Base-by-base conservation (phyloP, 441 rosid species). In the Hura crepitans region DNA sequence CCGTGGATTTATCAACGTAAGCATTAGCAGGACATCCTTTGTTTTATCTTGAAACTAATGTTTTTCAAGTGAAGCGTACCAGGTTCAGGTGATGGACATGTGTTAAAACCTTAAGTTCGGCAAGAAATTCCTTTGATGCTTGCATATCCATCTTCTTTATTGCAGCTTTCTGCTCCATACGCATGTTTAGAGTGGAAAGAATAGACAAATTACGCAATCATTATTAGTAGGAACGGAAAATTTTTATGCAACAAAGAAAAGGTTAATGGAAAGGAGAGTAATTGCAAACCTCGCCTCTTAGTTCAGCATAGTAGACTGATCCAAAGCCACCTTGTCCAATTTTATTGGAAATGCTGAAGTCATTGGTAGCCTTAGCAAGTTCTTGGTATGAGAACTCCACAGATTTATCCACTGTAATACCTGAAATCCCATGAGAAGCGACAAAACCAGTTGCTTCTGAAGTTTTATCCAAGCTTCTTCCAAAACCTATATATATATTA, bases 131-230 rank as follows among this genome's bases (percentile, higher is more conserved):
- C 82, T 82, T 89, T 3, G 97, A 82, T 62, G 94, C 97, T 83
- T 89, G 88, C 99, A 92, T 90, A 69, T 92, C 97, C 98, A 95
- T 92, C 85, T 90, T 94, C 86, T 94, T 94, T 75, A 92, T 89
- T 50, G 99, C 97, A 80, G 97, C 97, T 90, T 81, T 91, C 99
- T 94, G 87, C 80, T 59, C 45, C 46, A 68, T 22, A 11, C 28
- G 62, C 17, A 42, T 27, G 55, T 17, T 42, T 39, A 30, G 47
- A 10, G 51, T 11, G 23, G 27, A 25, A 57, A 4, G 30, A 17
- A n/a, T n/a, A n/a, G n/a, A n/a, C n/a, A n/a, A n/a, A n/a, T n/a
- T n/a, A n/a, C n/a, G n/a, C n/a, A n/a, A n/a, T n/a, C n/a, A n/a
- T n/a, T n/a, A n/a, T n/a, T n/a, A n/a, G n/a, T n/a, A n/a, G n/a